Evolutionary conservation across 768 basidiomycete genomes (phyloP), one percentile per base, ranked within the genome.

Genomic region (Boletus sp.): DNA sequence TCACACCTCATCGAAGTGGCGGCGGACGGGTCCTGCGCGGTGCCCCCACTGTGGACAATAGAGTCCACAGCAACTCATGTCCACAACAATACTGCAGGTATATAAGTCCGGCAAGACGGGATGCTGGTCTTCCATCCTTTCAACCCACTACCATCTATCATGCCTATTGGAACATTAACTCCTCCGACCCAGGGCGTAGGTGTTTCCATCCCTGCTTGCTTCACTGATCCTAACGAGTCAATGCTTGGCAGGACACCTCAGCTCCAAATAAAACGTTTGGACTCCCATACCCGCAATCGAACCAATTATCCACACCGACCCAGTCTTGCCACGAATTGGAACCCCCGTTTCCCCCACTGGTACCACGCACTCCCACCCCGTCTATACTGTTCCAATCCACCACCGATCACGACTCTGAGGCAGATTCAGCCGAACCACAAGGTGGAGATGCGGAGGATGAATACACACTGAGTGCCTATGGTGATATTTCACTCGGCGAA

Each of bases 401-500:
- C 32, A 17, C 29, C 10, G n/a, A 51, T 34, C 13, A n/a, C n/a
- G 39, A 53, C 30, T n/a, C 23, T 2, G 48, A 58, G 23, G 15
- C 43, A 10, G 7, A 8, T 10, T 38, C 25, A 13, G 7, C 17
- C 23, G 9, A 37, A 21, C 27, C 40, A 40, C 47, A 43, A 5
- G 32, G 25, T 19, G 41, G 5, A 49, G 58, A 60, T 23, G 27
- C 21, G 1, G 71, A 77, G 9, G 72, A 76, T 17, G 71, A 74
- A 53, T 60, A 79, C 57, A 75, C 72, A 0, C 58, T 82, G 40
- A 70, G 65, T 27, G 75, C 70, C 13, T 80, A 70, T 38, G 79
- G 81, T 8, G 77, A 81, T 25, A 74, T 79, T 25, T 77, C 77
- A 1, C 65, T 75, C 1, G 63, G 72, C 23, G 73, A 76, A 41